Base-by-base conservation (phyloP, 176 grass and related monocot genomes). In the Rhynchospora breviuscula region DNA sequence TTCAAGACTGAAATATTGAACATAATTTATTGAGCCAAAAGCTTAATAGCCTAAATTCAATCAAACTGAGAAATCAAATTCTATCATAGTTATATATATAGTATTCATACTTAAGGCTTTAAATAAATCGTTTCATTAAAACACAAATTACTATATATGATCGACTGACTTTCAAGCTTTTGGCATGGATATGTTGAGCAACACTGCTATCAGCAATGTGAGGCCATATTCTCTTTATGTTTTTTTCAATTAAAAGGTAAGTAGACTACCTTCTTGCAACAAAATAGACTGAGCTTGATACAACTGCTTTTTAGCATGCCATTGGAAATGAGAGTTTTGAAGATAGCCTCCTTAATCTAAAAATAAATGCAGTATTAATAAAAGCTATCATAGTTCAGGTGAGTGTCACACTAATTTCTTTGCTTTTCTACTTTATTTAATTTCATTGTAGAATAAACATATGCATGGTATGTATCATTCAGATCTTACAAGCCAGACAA, bases 331-430 rank as follows among this genome's bases (percentile, higher is more conserved):
- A 94, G 86, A 76, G 94, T 94, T 82, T 84, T 94, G 86, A 92
- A 97, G 53, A 97, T 91, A 52, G 91, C 90, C 52, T 92, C 90
- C 83, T 92, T 97, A 85, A 97, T 92, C 91, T 97, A 87, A 75
- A 45, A 74, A 74, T 49, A 23, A 74, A 52, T 26, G 19, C n/a
- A 74, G 3, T 49, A 22, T 73, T 46, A 47, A 5, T 67, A 71
- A 12, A 6, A 73, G 26, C 49, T 52, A 52, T 52, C 10, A 66
- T 66, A 66, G 3, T 35, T 33, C 26, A 66, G 26, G 26, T 66
- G 25, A 66, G 25, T 33, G 67, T 48, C 44, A 49, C 21, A 23
- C 5, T 23, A 2, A 6, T 74, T 51, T 49, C 0, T 25, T 10
- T 74, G 35, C 11, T 1, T 62, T 62, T 62, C 6, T 62, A 8